These are phyloP conservation scores for Periconia sp. DNA, from an alignment of 2,329 filamentous ascomycete species.

Conservation along the genomic window DNA sequence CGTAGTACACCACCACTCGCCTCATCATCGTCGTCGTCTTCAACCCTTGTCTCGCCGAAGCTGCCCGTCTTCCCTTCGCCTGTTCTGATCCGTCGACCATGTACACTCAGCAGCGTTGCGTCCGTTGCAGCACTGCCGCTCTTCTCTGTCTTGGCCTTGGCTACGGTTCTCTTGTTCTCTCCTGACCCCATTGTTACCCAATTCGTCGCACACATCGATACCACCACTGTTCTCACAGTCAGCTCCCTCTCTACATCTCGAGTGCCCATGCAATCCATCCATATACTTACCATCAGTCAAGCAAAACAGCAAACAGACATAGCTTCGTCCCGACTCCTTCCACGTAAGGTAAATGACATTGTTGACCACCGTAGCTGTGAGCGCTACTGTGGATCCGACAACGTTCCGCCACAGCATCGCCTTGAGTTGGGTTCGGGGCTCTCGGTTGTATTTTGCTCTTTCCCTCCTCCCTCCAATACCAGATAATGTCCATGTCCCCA, in stretches of 20 bases:
- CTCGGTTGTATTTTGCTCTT: neutral
- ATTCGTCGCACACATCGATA: constrained; percentile 22
- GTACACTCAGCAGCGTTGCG: neutral
- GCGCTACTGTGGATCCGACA: constrained; percentile 31
- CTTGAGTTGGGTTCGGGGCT: constrained; percentile 14
- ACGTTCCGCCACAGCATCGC: constrained; percentile 26
- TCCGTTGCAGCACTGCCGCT: neutral
- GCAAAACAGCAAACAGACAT: constrained; percentile 42
- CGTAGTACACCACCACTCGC: no score
- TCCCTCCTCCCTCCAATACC: neutral
- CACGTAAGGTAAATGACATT: constrained; percentile 31
- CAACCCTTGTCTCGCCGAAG: no score
- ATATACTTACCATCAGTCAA: constrained; percentile 39
- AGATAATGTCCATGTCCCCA: neutral
- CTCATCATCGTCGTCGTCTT: no score
- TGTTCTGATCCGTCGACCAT: no score
- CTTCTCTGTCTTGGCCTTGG: neutral
- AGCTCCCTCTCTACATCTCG: neutral
- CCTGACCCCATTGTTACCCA: constrained; percentile 19
- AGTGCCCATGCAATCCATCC: neutral
- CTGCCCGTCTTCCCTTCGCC: no score
- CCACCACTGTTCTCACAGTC: constrained; percentile 9
- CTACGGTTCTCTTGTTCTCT: neutral
- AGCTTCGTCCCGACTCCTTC: constrained; percentile 31
- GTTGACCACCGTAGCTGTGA: constrained; percentile 39